Evolutionary conservation across 2,329 filamentous ascomycete genomes (phyloP).

Genomic region (Scorias spongiosa): DNA sequence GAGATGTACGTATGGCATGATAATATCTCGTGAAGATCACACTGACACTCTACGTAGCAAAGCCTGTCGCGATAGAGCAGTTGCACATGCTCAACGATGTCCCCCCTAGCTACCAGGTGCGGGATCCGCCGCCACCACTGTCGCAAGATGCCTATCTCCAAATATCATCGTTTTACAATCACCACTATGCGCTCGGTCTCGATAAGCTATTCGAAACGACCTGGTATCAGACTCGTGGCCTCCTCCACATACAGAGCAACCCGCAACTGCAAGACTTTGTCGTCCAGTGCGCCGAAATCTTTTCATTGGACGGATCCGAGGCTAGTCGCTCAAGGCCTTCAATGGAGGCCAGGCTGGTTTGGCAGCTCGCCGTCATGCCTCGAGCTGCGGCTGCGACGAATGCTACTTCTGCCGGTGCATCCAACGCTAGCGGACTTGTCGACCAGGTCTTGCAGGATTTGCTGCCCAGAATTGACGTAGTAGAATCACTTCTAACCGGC

Average conservation of each 20-base stretch:
- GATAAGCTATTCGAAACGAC: constrained; percentile 65
- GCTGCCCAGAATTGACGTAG: constrained; percentile 51
- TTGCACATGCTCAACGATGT: constrained; percentile 50
- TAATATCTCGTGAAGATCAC: not conserved
- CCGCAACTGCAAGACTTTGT: constrained; percentile 50
- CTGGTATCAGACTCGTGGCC: constrained; percentile 55
- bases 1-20: constrained; percentile 11
- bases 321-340: constrained; percentile 19
- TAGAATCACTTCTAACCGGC: constrained; percentile 64
- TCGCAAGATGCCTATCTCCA: constrained; percentile 39
- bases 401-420: constrained; percentile 13
- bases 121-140: constrained; percentile 13
- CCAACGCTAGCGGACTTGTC: constrained; percentile 27
- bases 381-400: constrained; percentile 21
- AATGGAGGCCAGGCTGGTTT: constrained; percentile 44
- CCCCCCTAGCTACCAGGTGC: constrained; percentile 27
- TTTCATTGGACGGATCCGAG: constrained; percentile 14
- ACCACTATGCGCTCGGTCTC: constrained; percentile 60
- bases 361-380: constrained; percentile 41
- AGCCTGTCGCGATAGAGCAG: constrained; percentile 50
- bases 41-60: constrained; percentile 15
- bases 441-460: constrained; percentile 39
- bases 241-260: constrained; percentile 39
- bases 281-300: constrained; percentile 43
- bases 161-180: constrained; percentile 57